A percentile compares a stretch with the other conserved stretches of the same genome.
Conservation (phyloP, 768 basidiomycete genomes). For the Psilocybe cubensis region DNA sequence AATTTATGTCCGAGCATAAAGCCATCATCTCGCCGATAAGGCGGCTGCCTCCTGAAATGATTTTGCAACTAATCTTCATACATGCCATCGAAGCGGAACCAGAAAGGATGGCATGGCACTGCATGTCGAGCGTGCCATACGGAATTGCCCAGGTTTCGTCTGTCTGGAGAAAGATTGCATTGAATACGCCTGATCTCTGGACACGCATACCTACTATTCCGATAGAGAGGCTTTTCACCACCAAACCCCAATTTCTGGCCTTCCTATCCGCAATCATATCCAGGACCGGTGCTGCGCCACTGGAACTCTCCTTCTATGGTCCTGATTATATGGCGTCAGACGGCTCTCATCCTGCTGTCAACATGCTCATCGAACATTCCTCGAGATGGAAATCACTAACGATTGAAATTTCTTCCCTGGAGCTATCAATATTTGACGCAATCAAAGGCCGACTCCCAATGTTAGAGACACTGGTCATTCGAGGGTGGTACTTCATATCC, state of each 20-base stretch:
- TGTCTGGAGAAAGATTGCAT: background rate
- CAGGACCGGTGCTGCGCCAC: background rate
- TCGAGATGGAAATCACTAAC: background rate
- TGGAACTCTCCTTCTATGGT: background rate
- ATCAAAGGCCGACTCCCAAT: background rate
- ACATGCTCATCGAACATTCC: background rate
- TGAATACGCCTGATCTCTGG: background rate
- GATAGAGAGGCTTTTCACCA: background rate
- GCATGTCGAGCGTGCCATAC: background rate
- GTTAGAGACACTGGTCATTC: background rate
- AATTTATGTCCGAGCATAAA: background rate
- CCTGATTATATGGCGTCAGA: background rate
- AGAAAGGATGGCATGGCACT: too few species aligned
- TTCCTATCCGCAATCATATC: background rate
- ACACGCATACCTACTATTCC: background rate
- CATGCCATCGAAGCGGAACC: background rate
- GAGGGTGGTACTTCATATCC: background rate
- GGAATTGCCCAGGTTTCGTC: background rate
- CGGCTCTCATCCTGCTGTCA: background rate
- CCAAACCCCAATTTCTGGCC: background rate
- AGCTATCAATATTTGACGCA: background rate
- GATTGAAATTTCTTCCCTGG: background rate
- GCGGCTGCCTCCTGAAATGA: background rate
- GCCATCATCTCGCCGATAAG: background rate
- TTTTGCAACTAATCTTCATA: background rate